Conservation (phyloP, 208 protist species). For the Leptomonas pyrrhocoris region DNA sequence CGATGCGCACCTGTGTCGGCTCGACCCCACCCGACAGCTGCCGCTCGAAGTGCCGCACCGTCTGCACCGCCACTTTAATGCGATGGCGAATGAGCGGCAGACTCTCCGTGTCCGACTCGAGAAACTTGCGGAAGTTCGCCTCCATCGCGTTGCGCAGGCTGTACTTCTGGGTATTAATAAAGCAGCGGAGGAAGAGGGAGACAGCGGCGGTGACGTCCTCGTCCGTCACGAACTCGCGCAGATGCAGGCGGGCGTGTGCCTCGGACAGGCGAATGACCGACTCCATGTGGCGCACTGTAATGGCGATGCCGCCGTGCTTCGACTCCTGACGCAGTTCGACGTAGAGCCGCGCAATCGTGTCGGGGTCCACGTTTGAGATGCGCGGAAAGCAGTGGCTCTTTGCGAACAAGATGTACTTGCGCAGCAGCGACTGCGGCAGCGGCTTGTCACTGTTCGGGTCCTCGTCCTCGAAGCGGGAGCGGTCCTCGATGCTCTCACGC, state of each 20-base stretch:
- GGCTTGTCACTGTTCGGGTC: constrained; percentile 84
- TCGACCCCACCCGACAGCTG: constrained; percentile 82
- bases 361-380: constrained; percentile 91
- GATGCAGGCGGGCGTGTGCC: constrained; percentile 97
- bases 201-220: constrained; percentile 99
- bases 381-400: constrained; percentile 91
- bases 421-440: constrained; percentile 94
- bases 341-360: constrained; percentile 96
- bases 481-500: constrained; percentile 45
- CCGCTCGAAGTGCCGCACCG: constrained; percentile 84
- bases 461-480: constrained; percentile 69
- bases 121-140: constrained; percentile 84
- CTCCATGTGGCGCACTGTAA: constrained; percentile 99
- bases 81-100: constrained; percentile 88
- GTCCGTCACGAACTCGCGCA: constrained; percentile 95
- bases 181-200: constrained; percentile 97
- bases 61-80: constrained; percentile 81
- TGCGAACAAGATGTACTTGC: constrained; percentile 99
- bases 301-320: constrained; percentile 93
- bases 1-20: constrained; percentile 77
- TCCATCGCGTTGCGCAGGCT: constrained; percentile 90
- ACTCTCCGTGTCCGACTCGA: constrained; percentile 86
- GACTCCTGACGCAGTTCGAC: constrained; percentile 96
- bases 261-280: constrained; percentile 98
- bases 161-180: constrained; percentile 97